These are phyloP conservation scores for Populus ilicifolia DNA, from an alignment of 345 rosid species.

Conservation along the genomic window DNA sequence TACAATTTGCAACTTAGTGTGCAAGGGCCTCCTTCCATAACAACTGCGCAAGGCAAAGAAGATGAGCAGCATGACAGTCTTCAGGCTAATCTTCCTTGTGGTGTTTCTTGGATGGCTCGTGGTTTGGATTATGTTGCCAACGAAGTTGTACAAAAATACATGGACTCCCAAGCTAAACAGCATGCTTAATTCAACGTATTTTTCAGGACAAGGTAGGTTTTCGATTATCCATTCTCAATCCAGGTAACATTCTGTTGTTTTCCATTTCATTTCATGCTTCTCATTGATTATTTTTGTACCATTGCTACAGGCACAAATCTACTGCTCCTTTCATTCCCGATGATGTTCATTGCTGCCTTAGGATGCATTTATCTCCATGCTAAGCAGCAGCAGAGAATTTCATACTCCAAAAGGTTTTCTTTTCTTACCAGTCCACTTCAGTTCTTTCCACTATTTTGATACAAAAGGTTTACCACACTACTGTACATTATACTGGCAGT, in stretches of 20 bases:
- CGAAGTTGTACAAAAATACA: slow-evolving; percentile 29
- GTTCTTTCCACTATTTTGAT: not conserved
- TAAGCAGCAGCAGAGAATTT: slow-evolving; percentile 28
- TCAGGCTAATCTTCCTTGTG: slow-evolving; percentile 29
- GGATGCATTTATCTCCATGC: slow-evolving; percentile 62
- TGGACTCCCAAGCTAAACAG: slow-evolving; percentile 42
- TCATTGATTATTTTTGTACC: not conserved
- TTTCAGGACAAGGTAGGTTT: slow-evolving; percentile 48
- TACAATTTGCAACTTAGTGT: not conserved
- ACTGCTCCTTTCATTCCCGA: slow-evolving; percentile 54
- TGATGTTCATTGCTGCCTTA: slow-evolving; percentile 51
- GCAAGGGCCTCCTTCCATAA: not conserved
- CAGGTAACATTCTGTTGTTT: not conserved
- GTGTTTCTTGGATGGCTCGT: slow-evolving; percentile 49
- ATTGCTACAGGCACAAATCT: slow-evolving; percentile 52
- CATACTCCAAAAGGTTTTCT: slow-evolving; percentile 23
- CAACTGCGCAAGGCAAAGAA: not conserved
- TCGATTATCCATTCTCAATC: not conserved
- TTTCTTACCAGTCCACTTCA: not conserved
- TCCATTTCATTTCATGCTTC: not conserved
- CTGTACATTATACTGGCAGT: not conserved
- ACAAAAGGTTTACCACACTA: not conserved
- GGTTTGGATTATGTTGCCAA: slow-evolving; percentile 53
- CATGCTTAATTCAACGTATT: slow-evolving; percentile 48
- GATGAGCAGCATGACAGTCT: slow-evolving; percentile 14